These are phyloP conservation scores for Hansfordia pulvinata DNA, from an alignment of 2,329 filamentous ascomycete species.

Conservation along the genomic window DNA sequence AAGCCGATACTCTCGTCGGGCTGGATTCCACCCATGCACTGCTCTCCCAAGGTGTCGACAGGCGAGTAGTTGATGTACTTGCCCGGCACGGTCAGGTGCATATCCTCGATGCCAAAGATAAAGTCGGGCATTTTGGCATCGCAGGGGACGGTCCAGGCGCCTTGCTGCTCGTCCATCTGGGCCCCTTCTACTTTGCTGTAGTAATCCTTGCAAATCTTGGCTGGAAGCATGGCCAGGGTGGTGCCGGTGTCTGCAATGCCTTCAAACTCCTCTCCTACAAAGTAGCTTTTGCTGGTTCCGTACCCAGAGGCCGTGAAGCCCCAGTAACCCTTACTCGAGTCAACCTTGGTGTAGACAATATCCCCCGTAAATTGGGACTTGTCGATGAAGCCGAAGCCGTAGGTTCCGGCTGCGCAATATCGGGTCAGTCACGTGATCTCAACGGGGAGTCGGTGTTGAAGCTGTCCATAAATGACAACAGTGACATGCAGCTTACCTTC, in stretches of 20 bases:
- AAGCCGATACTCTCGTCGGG: constrained; percentile 18
- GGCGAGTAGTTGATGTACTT: constrained; percentile 33
- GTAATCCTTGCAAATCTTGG: constrained; percentile 32
- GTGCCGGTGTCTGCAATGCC: constrained; percentile 48
- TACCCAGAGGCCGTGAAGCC: constrained; percentile 19
- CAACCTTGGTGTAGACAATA: constrained; percentile 18
- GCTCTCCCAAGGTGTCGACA: constrained; percentile 23
- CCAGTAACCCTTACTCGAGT: constrained; percentile 22
- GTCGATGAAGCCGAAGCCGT: constrained; percentile 23
- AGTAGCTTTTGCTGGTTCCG: constrained; percentile 13
- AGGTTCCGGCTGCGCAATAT: constrained; percentile 15
- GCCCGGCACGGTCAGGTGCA: constrained; percentile 34
- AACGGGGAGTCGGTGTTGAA: neutral
- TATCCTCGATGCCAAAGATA: constrained; percentile 29
- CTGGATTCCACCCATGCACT: constrained; percentile 56
- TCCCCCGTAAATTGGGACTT: constrained; percentile 16
- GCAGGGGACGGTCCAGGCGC: constrained; percentile 41
- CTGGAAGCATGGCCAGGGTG: constrained; percentile 37
- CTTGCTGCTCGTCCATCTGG: constrained; percentile 18
- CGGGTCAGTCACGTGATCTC: constrained; percentile 3
- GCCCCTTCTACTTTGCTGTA: constrained; percentile 33
- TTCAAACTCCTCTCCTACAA: constrained; percentile 10
- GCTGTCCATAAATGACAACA: neutral
- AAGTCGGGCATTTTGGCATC: constrained; percentile 30
- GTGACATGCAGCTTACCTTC: constrained; percentile 9